Conservation (phyloP, 2,329 filamentous ascomycete genomes). For the Diplodia intermedia region DNA sequence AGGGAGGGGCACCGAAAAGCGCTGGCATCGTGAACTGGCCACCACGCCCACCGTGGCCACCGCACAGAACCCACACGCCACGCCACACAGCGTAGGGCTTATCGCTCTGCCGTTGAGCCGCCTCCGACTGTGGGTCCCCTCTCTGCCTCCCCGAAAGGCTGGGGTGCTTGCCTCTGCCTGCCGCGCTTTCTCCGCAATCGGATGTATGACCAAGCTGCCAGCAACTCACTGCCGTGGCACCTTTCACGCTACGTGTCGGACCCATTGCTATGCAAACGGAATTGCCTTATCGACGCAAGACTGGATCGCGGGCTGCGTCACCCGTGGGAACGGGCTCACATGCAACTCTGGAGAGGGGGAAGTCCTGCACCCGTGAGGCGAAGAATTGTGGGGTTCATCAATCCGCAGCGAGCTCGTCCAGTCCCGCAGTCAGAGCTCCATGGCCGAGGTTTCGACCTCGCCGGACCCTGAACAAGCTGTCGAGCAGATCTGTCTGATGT, state of each 20-base stretch:
- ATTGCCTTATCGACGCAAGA: constrained; percentile 3
- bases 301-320: constrained; percentile 3
- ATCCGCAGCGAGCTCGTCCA: constrained; percentile 8
- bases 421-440: neutral
- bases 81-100: neutral
- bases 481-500: neutral
- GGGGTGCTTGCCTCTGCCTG: neutral
- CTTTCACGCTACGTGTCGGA: constrained; percentile 2
- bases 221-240: neutral
- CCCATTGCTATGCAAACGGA: neutral
- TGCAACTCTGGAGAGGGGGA: constrained; percentile 1
- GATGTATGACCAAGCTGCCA: neutral
- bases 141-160: neutral
- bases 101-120: neutral
- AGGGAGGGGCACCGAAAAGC: neutral
- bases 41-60: neutral
- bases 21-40: constrained; percentile 15
- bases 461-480: neutral
- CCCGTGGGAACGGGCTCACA: neutral
- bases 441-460: neutral
- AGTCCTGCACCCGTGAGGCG: neutral
- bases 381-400: constrained; percentile 15
- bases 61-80: constrained; percentile 7
- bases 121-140: constrained; percentile 1
- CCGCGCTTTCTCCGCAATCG: constrained; percentile 16